Base-by-base conservation (phyloP, 768 basidiomycete genomes). In the Porphyrellus cyaneotinctus region DNA sequence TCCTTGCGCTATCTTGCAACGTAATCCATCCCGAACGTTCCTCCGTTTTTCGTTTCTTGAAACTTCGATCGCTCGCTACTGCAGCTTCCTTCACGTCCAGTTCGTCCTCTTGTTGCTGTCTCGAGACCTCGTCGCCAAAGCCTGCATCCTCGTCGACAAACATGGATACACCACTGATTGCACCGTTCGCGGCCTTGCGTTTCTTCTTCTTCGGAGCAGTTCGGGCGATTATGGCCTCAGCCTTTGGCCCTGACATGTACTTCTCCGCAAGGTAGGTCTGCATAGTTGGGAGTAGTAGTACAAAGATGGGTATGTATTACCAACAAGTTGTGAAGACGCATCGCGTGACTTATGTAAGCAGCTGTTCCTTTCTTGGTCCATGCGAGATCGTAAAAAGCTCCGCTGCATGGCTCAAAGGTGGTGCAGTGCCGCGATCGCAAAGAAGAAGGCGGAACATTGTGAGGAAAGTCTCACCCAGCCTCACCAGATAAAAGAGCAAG, bases 231-330 rank as follows among this genome's bases (percentile, higher is more conserved):
- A 98, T 98, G 7, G 92, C 94, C 60, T 97, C 95, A 2, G 95
- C 93, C 64, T 97, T 98, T 0, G 91, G 84, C 1, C 95, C 95
- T 6, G 93, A 85, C 94, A 97, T 95, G 74, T 98, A 98, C 57
- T 90, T 91, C 58, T 86, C 80, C 0, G 91, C 91, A 17, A 95
- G 79, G 67, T 95, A 95, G 22, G 89, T 77, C 67, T 92, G 86
- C 74, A 95, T 78, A 36, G 58, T 63, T 46, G 38, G 24, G 2
- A 20, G 32, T 12, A 7, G 14, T 23, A 44, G 22, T 23, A 20
- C 30, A 22, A 43, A n/a, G 35, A 36, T n/a, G 17, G n/a, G n/a
- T n/a, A n/a, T n/a, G 35, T 36, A 36, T 36, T n/a, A n/a, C 35
- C 5, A 36, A n/a, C 35, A n/a, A 33, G 32, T 14, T 15, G 35